A percentile compares a stretch with the other conserved stretches of the same genome.
Evolutionary conservation across 768 basidiomycete species (phyloP).

Genomic region (Cyclocybe cylindracea): DNA sequence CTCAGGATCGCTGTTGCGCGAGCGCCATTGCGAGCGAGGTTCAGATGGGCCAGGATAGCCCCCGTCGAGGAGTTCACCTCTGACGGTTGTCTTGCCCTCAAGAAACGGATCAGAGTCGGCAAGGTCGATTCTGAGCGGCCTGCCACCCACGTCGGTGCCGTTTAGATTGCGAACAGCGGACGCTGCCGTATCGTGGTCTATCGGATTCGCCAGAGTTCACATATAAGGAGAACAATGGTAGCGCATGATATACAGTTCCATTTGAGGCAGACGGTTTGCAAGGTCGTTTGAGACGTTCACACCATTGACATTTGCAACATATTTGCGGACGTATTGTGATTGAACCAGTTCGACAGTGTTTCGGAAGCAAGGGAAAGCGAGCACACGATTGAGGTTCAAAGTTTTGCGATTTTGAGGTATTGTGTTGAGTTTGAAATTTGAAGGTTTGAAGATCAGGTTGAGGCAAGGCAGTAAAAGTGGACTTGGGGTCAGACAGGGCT

Average conservation of each 20-base stretch:
- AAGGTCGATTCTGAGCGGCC: slow-evolving; percentile 90
- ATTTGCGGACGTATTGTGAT: not conserved
- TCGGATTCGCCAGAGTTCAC: slow-evolving; percentile 7
- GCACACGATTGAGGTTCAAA: not conserved
- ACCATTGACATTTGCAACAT: not conserved
- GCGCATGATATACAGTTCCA: not conserved
- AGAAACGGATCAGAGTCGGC: slow-evolving; percentile 93
- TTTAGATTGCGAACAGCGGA: slow-evolving; percentile 97
- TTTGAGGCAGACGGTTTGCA: slow-evolving; percentile 1
- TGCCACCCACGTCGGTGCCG: slow-evolving; percentile 88
- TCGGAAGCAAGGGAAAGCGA: not conserved
- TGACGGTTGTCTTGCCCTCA: slow-evolving; percentile 86
- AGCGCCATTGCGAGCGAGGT: slow-evolving; percentile 55
- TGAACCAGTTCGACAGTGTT: not conserved
- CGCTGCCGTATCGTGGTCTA: slow-evolving; percentile 93
- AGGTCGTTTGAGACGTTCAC: not conserved
- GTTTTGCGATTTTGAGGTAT: not conserved
- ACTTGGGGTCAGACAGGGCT: slow-evolving; percentile 39
- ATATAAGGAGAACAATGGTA: slow-evolving; percentile 8
- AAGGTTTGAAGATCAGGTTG: slow-evolving; percentile 1
- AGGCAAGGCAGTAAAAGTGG: slow-evolving; percentile 4
- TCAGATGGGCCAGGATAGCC: slow-evolving; percentile 57
- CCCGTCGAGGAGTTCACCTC: slow-evolving; percentile 77
- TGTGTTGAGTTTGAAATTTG: not conserved
- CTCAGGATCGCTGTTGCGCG: slow-evolving; percentile 42